phyloP scores from a whole-genome alignment of 495 filamentous ascomycete species.

The Daldinia decipiens region DNA sequence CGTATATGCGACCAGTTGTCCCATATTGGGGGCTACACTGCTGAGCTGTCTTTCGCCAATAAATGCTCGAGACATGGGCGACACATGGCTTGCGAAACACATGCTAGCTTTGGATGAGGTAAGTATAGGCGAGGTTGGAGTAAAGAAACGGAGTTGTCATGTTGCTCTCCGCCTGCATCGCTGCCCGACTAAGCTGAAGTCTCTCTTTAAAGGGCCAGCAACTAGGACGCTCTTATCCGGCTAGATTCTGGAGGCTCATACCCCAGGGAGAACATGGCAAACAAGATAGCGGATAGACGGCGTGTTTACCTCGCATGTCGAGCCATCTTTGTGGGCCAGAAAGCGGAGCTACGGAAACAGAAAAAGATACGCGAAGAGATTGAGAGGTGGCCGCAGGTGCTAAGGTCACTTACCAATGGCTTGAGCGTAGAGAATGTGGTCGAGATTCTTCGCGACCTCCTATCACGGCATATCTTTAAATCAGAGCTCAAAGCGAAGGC shows the following conservation, averaged over 20 bases:
- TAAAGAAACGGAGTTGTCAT: constrained; percentile 2
- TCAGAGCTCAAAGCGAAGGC: constrained; percentile 50
- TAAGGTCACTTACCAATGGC: constrained; percentile 43
- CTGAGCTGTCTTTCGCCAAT: constrained; percentile 4
- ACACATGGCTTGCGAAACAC: constrained; percentile 1
- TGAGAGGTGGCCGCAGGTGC: constrained; percentile 33
- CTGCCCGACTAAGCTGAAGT: constrained; percentile 19
- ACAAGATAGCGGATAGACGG: constrained; percentile 24
- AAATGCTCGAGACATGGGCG: not conserved
- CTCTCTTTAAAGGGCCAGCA: not conserved
- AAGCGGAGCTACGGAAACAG: constrained; percentile 45
- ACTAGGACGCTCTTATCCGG: not conserved
- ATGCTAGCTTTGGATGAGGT: not conserved
- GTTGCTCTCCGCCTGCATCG: constrained; percentile 6
- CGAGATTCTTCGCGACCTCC: constrained; percentile 45
- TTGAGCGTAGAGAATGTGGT: constrained; percentile 44
- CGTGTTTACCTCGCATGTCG: constrained; percentile 50
- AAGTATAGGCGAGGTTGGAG: constrained; percentile 6
- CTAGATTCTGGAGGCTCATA: not conserved
- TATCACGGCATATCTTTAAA: constrained; percentile 47
- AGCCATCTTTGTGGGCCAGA: constrained; percentile 48
- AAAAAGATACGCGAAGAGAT: constrained; percentile 48
- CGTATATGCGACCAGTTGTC: constrained; percentile 3
- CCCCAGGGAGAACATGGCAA: constrained; percentile 10
- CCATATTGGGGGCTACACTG: constrained; percentile 3